phyloP scores from a whole-genome alignment of 108 stramenopile species.

The Epipyxis sp. region DNA sequence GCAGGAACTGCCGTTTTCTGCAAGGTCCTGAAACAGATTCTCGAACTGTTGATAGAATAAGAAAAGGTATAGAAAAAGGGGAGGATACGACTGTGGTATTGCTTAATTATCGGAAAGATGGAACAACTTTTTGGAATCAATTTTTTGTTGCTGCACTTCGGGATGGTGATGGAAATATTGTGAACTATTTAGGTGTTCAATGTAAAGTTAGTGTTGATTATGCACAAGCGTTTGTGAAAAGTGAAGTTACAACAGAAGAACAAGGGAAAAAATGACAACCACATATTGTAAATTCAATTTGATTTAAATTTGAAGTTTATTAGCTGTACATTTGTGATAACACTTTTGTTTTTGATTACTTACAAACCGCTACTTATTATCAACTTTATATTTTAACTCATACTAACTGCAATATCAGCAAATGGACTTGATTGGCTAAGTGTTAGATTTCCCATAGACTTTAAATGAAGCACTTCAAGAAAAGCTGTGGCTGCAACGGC shows the following conservation, averaged over 20 bases:
- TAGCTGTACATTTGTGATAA: too few relatives aligned
- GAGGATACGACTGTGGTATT: slow-evolving; percentile 63
- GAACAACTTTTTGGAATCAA: slow-evolving; percentile 95
- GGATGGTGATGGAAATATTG: slow-evolving; percentile 86
- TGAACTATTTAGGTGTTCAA: slow-evolving; percentile 90
- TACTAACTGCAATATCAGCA: too few relatives aligned
- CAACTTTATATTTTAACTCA: too few relatives aligned
- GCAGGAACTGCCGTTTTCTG: slow-evolving; percentile 63
- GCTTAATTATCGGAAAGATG: slow-evolving; percentile 88
- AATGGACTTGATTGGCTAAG: slow-evolving; percentile 78
- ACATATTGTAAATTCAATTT: too few relatives aligned
- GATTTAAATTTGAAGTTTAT: too few relatives aligned
- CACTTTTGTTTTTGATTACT: too few relatives aligned
- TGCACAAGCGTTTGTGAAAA: slow-evolving; percentile 24
- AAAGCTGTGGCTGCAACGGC: slow-evolving; percentile 78
- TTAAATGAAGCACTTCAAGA: slow-evolving; percentile 86
- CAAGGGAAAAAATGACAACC: too few relatives aligned
- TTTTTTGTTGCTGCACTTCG: slow-evolving; percentile 90
- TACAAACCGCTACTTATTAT: too few relatives aligned
- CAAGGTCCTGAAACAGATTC: slow-evolving; percentile 43
- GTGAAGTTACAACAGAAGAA: too few relatives aligned
- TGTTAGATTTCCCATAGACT: slow-evolving; percentile 96
- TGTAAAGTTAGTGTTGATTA: slow-evolving; percentile 58
- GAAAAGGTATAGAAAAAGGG: slow-evolving; percentile 72
- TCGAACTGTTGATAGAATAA: slow-evolving; percentile 58